These are phyloP conservation scores for Salvia rosmarinus DNA, from an alignment of 257 asterid species.

Conservation along the genomic window DNA sequence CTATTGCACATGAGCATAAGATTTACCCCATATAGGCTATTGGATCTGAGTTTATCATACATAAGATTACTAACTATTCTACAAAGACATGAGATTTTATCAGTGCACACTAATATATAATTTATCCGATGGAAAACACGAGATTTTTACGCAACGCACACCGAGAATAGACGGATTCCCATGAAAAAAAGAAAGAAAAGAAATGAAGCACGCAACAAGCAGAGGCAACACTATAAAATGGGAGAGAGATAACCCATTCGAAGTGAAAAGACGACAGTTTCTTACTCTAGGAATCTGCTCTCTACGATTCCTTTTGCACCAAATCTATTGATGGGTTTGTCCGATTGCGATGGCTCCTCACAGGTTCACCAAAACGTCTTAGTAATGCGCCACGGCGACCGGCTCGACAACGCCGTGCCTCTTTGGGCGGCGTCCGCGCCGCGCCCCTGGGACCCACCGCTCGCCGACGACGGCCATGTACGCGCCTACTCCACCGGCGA, in stretches of 20 bases:
- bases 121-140: no score
- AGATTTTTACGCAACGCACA: no score
- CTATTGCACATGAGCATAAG: no score
- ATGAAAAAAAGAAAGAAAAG: no score
- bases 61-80: no score
- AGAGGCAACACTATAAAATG: not conserved
- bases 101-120: no score
- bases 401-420: conserved; percentile 73
- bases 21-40: no score
- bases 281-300: not conserved
- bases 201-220: no score
- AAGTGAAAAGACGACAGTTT: conserved; percentile 19
- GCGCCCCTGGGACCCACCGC: conserved; percentile 95
- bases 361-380: conserved; percentile 60
- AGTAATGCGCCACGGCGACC: conserved; percentile 96
- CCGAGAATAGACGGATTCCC: no score
- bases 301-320: not conserved
- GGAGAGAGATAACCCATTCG: not conserved
- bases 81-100: no score
- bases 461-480: conserved; percentile 68
- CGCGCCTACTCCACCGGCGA: conserved; percentile 76
- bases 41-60: no score
- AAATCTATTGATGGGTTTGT: conserved; percentile 38
- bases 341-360: conserved; percentile 31
- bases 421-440: conserved; percentile 71